Evolutionary conservation across 1,139 yeast genomes (phyloP), one percentile per base, ranked within the genome.

Genomic region (Pichia cactophila): DNA sequence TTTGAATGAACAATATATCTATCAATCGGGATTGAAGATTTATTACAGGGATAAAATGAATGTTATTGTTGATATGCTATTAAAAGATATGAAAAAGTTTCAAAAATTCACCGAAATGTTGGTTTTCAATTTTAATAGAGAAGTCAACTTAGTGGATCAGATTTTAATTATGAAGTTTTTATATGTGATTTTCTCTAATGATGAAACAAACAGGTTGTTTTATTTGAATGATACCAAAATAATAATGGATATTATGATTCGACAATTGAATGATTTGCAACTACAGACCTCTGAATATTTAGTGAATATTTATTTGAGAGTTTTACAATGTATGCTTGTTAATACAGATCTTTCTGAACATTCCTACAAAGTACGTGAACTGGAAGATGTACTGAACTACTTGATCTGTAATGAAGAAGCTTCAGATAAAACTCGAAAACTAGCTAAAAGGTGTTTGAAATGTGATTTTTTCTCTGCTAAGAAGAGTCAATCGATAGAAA

Each of bases 201-300:
- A 81, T 0, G 70, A 71, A 46, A 81, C 92, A 0, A 71, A 80
- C 41, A 86, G 84, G 48, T 61, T 65, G 58, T 74, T 83, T 53
- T 92, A 92, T 63, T 71, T 86, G 53, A 92, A 92, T 61, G 98
- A 92, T 64, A 69, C 90, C 52, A 81, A 84, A 59, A 95, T 92
- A 6, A 74, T 92, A 53, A 80, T 86, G n/a, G 96, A 89, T 58
- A 88, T 92, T 9, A 73, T 90, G 48, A 74, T 89, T 5, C 70
- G 97, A 50, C 96, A 90, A 63, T 71, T 90, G 50, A 77, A 78
- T 56, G 81, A 89, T 61, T 67, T 88, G 46, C 69, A 83, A 5
- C 49, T 59, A 0, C 80, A 74, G 39, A 77, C 76, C 29, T 77
- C 78, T 41, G 89, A 83, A 55, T 72, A 78, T 45, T 69, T 89